Evolutionary conservation across 2,329 filamentous ascomycete genomes (phyloP).

Genomic region (Phaeoacremonium minimum): DNA sequence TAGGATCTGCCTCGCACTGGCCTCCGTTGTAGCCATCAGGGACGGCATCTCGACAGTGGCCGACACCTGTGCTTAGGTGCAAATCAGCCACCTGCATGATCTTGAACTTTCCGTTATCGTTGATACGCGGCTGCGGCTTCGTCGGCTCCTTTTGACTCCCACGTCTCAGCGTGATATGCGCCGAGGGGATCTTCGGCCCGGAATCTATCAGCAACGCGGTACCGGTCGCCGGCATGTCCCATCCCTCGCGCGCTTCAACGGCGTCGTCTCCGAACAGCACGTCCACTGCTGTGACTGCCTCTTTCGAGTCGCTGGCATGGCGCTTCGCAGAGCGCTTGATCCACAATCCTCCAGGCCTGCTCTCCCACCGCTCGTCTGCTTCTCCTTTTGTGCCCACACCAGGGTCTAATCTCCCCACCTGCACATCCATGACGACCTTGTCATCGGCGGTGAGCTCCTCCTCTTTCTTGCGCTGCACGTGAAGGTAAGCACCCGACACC

Average conservation of each 20-base stretch:
- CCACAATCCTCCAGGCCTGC: conserved; percentile 74
- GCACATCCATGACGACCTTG: conserved; percentile 74
- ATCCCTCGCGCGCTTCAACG: conserved; percentile 81
- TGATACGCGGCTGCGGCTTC: conserved; percentile 72
- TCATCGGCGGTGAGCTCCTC: conserved; percentile 73
- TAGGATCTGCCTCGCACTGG: conserved; percentile 84
- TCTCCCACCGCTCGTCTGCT: conserved; percentile 69
- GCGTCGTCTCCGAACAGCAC: conserved; percentile 88
- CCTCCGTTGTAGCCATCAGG: conserved; percentile 68
- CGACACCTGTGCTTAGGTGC: conserved; percentile 86
- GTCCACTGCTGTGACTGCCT: conserved; percentile 76
- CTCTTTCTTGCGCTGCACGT: conserved; percentile 80
- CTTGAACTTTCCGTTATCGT: conserved; percentile 91
- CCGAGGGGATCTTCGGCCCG: conserved; percentile 56
- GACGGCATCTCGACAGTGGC: conserved; percentile 79
- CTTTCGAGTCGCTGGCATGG: conserved; percentile 69
- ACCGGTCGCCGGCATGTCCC: conserved; percentile 63
- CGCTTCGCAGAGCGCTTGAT: conserved; percentile 69
- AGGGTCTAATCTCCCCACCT: conserved; percentile 70
- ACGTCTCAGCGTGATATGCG: conserved; percentile 73
- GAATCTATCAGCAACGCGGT: conserved; percentile 69
- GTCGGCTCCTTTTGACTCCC: conserved; percentile 61
- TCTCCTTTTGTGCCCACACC: conserved; percentile 49
- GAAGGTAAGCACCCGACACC: conserved; percentile 73
- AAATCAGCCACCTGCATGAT: conserved; percentile 95